A percentile compares a stretch with the other conserved stretches of the same genome.
phyloP scores from a whole-genome alignment of 2,329 filamentous ascomycete species.

The Aspergillus carbonarius region DNA sequence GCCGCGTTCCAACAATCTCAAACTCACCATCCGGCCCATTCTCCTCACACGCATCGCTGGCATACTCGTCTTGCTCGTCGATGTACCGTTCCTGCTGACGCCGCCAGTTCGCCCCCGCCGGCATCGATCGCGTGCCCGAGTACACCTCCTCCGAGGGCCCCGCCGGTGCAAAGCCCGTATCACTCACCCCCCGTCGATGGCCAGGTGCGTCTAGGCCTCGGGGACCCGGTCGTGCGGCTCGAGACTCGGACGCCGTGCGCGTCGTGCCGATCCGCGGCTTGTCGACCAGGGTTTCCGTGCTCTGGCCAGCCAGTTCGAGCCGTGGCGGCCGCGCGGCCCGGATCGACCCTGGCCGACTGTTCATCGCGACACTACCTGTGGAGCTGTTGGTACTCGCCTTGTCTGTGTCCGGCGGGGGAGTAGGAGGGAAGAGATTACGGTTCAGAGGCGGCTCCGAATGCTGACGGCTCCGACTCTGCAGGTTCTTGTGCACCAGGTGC shows the following conservation, averaged over 20 bases:
- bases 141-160: conserved; percentile 50
- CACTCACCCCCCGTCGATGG: conserved; percentile 33
- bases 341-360: conserved; percentile 50
- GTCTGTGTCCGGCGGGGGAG: conserved; percentile 90
- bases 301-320: conserved; percentile 36
- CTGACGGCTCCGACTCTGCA: conserved; percentile 72
- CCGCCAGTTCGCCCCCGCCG: conserved; percentile 45
- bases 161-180: conserved; percentile 28
- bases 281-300: conserved; percentile 19
- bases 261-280: conserved; percentile 48
- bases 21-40: conserved; percentile 68
- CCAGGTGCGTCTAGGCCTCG: conserved; percentile 26
- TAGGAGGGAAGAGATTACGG: conserved; percentile 90
- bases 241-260: conserved; percentile 53
- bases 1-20: conserved; percentile 65
- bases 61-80: conserved; percentile 76
- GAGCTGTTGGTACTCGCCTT: conserved; percentile 46
- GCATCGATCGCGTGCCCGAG: conserved; percentile 62
- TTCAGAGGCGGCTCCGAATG: conserved; percentile 79
- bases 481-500: conserved; percentile 84
- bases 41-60: conserved; percentile 68
- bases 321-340: conserved; percentile 48
- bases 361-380: conserved; percentile 32
- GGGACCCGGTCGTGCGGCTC: conserved; percentile 42
- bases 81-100: conserved; percentile 62